A percentile compares a stretch with the other conserved stretches of the same genome.
phyloP scores from a whole-genome alignment of 108 stramenopile species.

The Aurantiochytrium sp. region DNA sequence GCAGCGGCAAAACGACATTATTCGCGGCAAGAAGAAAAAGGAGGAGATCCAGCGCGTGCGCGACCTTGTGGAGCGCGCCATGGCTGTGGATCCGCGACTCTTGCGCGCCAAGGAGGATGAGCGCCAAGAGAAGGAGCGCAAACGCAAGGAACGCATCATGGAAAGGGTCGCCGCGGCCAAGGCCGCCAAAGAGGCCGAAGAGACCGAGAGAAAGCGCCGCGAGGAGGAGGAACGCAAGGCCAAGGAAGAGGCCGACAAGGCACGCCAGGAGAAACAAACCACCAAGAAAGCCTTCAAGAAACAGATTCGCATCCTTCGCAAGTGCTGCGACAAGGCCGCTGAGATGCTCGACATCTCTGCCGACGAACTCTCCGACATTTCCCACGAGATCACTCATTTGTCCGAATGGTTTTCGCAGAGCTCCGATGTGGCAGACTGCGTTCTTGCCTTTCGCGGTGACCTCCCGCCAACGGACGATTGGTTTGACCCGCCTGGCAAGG shows the following conservation, averaged over 20 bases:
- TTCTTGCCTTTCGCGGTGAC: neutral
- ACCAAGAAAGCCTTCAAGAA: neutral
- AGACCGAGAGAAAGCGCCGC: neutral
- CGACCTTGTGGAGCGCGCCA: conserved; percentile 79
- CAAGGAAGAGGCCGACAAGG: conserved; percentile 30
- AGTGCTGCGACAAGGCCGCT: neutral
- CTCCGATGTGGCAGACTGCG: neutral
- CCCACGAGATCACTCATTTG: neutral
- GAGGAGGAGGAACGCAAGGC: conserved; percentile 34
- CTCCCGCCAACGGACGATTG: neutral
- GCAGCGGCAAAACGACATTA: conserved; percentile 86
- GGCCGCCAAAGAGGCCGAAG: conserved; percentile 16
- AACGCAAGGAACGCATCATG: neutral
- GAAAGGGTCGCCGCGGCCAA: neutral
- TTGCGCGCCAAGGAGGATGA: conserved; percentile 53
- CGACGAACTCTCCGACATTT: neutral
- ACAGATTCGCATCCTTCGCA: neutral
- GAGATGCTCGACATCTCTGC: neutral
- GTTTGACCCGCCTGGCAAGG: neutral
- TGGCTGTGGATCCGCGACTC: conserved; percentile 82
- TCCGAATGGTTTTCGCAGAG: neutral
- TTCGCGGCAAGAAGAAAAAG: conserved; percentile 78
- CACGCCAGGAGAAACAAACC: neutral
- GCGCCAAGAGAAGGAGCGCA: conserved; percentile 29
- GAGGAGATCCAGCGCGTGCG: conserved; percentile 82